These are phyloP conservation scores for Pseudogymnoascus sp. DNA, from an alignment of 2,329 filamentous ascomycete genomes.

Conservation along the genomic window DNA sequence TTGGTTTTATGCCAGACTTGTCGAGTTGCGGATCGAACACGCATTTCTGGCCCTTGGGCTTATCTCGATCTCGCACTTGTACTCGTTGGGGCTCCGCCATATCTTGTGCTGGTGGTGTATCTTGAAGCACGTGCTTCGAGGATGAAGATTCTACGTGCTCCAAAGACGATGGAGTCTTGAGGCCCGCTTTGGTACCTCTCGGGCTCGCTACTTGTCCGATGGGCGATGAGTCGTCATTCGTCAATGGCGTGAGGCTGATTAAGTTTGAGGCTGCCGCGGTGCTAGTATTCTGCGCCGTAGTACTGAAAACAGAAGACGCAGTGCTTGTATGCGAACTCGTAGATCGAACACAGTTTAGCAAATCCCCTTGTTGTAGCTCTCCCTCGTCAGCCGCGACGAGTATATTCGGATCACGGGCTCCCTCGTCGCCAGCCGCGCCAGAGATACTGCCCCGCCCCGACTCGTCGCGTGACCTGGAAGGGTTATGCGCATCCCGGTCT, in stretches of 20 bases:
- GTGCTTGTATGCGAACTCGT: conserved; percentile 64
- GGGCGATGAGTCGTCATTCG: conserved; percentile 57
- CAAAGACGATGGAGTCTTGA: conserved; percentile 29
- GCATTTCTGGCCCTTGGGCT: conserved; percentile 48
- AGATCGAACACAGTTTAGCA: conserved; percentile 62
- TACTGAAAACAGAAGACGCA: conserved; percentile 62
- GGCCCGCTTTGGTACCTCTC: conserved; percentile 27
- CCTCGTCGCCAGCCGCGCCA: conserved; percentile 17
- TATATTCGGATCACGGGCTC: conserved; percentile 18
- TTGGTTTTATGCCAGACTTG: conserved; percentile 41
- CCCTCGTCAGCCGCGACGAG: conserved; percentile 38
- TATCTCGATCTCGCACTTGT: conserved; percentile 48
- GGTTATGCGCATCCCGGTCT: conserved; percentile 27
- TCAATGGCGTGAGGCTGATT: conserved; percentile 54
- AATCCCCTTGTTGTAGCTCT: conserved; percentile 54
- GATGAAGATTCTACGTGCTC: conserved; percentile 18
- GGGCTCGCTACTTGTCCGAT: conserved; percentile 48
- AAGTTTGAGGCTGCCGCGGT: conserved; percentile 21
- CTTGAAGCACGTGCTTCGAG: conserved; percentile 2
- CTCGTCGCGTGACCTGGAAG: conserved; percentile 22
- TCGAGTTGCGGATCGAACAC: conserved; percentile 46
- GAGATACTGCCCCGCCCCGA: conserved; percentile 23
- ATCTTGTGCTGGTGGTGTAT: conserved; percentile 4
- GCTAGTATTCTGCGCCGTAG: conserved; percentile 20
- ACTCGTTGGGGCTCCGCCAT: conserved; percentile 20